Evolutionary conservation across 2,329 filamentous ascomycete species (phyloP), one percentile per base, ranked within the genome.

Genomic region (Rosellinia necatrix): DNA sequence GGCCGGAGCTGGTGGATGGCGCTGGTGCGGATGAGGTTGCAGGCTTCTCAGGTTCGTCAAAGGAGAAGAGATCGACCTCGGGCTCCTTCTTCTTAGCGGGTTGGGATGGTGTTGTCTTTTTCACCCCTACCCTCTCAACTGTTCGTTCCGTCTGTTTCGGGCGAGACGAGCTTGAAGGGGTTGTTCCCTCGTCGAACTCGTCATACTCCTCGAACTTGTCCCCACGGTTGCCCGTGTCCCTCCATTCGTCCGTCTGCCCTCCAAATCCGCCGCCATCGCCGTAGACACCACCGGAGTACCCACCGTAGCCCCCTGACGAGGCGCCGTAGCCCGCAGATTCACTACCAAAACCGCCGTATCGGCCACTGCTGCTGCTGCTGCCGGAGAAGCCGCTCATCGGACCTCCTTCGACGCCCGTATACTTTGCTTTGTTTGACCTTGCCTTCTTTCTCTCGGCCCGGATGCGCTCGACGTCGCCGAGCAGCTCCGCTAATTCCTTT

Each of bases 151-250:
- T 65, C 62, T 79, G 76, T 70, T 79, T 84, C 66, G 80, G 76
- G 64, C 78, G 78, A 29, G 78, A 76, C 21, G 83, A 75, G 56
- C 82, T 76, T 48, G 79, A 72, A 46, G 75, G 75, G 44, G 81
- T 79, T 29, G 79, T 75, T 35, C 82, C 91, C 67, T 96, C 94
- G 53, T 97, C 93, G 68, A 88, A 93, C 74, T 99, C 94, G 70
- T 99, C 92, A 68, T 99, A 99, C 74, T 97, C 94, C 66, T 97
- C 93, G 66, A 97, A 99, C 62, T 88, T 84, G 63, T 96, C 92
- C 52, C 81, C 78, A 55, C 87, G 78, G 65, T 78, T 79, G 56
- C 84, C 76, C 19, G 80, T 75, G 64, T 90, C 86, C 56, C 85
- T 81, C 75, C 89, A 96, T 48, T 91, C 89, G 64, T 81, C 84